A percentile compares a stretch with the other conserved stretches of the same genome.
phyloP scores from a whole-genome alignment of 768 basidiomycete species.

The Tricholoma bakamatsutake region DNA sequence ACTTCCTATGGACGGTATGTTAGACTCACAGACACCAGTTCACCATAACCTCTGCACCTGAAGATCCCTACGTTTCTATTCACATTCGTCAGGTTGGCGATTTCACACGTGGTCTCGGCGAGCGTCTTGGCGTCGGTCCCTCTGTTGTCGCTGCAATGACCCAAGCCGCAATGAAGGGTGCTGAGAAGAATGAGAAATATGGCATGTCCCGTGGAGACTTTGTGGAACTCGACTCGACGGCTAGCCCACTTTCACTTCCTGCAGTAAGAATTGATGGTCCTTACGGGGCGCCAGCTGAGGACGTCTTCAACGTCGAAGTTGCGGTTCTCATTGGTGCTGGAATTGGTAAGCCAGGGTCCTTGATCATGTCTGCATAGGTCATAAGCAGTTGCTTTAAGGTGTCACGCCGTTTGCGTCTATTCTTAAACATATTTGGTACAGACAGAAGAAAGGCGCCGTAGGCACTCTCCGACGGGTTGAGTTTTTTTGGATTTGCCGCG shows the following conservation, averaged over 20 bases:
- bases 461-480: slow-evolving; percentile 84
- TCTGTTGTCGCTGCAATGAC: slow-evolving; percentile 75
- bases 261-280: slow-evolving; percentile 81
- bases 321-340: slow-evolving; percentile 92
- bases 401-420: slow-evolving; percentile 95
- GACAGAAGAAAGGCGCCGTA: slow-evolving; percentile 70
- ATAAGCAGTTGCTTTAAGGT: slow-evolving; percentile 32
- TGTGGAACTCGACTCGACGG: slow-evolving; percentile 63
- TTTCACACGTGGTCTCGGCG: slow-evolving; percentile 78
- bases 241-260: slow-evolving; percentile 52
- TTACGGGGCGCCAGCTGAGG: slow-evolving; percentile 90
- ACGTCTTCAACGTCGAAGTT: slow-evolving; percentile 80
- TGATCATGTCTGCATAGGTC: not conserved
- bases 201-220: slow-evolving; percentile 62
- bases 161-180: slow-evolving; percentile 68
- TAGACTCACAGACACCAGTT: slow-evolving; percentile 44
- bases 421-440: slow-evolving; percentile 94
- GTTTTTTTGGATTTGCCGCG: slow-evolving; percentile 92
- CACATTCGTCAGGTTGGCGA: slow-evolving; percentile 95
- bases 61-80: slow-evolving; percentile 87
- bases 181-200: slow-evolving; percentile 52
- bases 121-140: slow-evolving; percentile 79
- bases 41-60: slow-evolving; percentile 92
- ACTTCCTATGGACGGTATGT: not conserved
- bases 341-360: slow-evolving; percentile 56